These are phyloP conservation scores for Pyrenochaeta sp. DNA, from an alignment of 2,329 filamentous ascomycete genomes.

Conservation along the genomic window DNA sequence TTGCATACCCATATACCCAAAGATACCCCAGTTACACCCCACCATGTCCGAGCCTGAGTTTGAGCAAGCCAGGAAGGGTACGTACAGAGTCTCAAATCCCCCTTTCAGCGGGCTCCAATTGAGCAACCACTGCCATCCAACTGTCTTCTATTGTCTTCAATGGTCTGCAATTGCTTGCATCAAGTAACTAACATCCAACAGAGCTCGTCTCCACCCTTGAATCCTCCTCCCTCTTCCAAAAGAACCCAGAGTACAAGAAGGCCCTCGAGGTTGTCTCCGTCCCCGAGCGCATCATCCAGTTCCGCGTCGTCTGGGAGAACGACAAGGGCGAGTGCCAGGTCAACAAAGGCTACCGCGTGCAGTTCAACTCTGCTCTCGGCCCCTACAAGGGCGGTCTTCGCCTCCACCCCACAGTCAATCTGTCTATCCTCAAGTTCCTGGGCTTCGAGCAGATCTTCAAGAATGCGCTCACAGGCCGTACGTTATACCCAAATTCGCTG, in stretches of 20 bases:
- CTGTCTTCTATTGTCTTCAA: neutral
- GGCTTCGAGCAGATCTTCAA: conserved; percentile 99
- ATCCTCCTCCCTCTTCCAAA: conserved; percentile 89
- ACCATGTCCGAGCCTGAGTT: conserved; percentile 96
- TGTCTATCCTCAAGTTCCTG: conserved; percentile 88
- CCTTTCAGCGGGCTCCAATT: neutral
- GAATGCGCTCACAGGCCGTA: conserved; percentile 95
- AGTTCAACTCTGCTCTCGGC: conserved; percentile 97
- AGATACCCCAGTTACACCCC: conserved; percentile 14
- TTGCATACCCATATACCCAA: conserved; percentile 1
- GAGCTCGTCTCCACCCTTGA: conserved; percentile 96
- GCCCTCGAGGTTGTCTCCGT: conserved; percentile 88
- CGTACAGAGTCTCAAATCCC: conserved; percentile 31
- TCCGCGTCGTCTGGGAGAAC: conserved; percentile 96
- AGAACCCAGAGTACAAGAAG: conserved; percentile 93
- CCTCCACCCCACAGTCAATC: conserved; percentile 89
- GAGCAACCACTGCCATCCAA: no score
- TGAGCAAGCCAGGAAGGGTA: conserved; percentile 97
- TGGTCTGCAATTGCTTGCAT: neutral
- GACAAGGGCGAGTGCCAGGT: conserved; percentile 89
- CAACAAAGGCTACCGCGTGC: conserved; percentile 94
- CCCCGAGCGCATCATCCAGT: conserved; percentile 95
- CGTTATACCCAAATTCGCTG: conserved; percentile 48
- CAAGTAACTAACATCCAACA: conserved; percentile 49
- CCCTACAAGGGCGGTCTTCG: conserved; percentile 98